Evolutionary conservation across 441 rosid species (phyloP), one percentile per base, ranked within the genome.

Genomic region (Adansonia rubrostipa): DNA sequence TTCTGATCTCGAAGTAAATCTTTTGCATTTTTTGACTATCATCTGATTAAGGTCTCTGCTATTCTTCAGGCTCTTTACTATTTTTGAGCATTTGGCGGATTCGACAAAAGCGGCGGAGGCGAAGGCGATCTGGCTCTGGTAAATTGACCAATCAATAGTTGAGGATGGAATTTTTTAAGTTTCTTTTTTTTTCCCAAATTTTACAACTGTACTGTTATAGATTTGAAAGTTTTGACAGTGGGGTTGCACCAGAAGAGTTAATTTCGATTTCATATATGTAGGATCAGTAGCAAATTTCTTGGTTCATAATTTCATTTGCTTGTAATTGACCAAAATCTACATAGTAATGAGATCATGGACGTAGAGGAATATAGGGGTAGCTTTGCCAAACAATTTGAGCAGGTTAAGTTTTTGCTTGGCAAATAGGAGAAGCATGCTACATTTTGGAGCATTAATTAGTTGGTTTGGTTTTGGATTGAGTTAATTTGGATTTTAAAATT

Each of bases 11-110:
- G 24, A 56, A n/a, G 24, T 56, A 56, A 17, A 24, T 28, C 61
- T 33, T 20, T 28, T 28, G 7, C 64, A n/a, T 54, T 33, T 51
- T 40, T 75, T 77, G 8, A 14, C 56, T 42, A 44, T 76, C 66
- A 9, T 73, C 80, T 65, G 28, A 66, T 66, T 73, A 61, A 67
- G 6, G 56, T 44, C 36, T 69, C 64, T 81, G 36, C 42, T 85
- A 63, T 78, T 73, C 75, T 8, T 33, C 62, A 94, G 97, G 97
- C 60, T 44, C 88, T 77, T 57, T 96, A 66, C 78, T 94, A 66
- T 61, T 96, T 58, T 65, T 84, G 73, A 88, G 96, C 86, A 86
- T 94, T 17, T 92, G 95, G 93, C 85, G 97, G 80, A 86, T 93
- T 77, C 84, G 91, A 45, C 99, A 94, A 73, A 92, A 77, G 83